Evolutionary conservation across 2,329 filamentous ascomycete genomes (phyloP), one percentile per base, ranked within the genome.

Genomic region (Neonectria punicea): DNA sequence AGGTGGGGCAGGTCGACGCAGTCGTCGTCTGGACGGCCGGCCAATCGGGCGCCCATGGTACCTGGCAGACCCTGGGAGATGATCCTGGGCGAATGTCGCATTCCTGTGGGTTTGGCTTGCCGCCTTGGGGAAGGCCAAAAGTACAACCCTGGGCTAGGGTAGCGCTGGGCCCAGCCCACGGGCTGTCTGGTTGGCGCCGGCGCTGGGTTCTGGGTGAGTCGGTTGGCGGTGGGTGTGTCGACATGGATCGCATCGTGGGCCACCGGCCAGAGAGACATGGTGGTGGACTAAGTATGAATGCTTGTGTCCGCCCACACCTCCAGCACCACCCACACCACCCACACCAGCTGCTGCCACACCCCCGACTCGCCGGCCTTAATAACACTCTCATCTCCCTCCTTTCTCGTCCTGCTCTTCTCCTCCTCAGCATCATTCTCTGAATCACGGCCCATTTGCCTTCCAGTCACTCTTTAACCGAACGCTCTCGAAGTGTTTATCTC

Each of bases 331-430:
- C 66, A 58, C 56, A 36, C 53, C 61, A 59, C 51, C 22, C 54
- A 46, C 54, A 53, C 54, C 55, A 53, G 46, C 60, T 28, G 25
- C 62, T 41, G 22, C 62, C 70, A 73, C 72, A 65, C 66, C 71
- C 73, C 71, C 69, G 70, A 70, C 67, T 67, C 61, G 53, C 28
- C 53, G 60, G 61, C 63, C 69, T 71, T 75, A 75, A 69, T 75
- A 75, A 75, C 53, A 63, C 67, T 67, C 69, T 67, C 69, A 61
- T 67, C 64, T 71, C 72, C 71, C 73, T 71, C 73, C 69, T 62
- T 60, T 65, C 30, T 22, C 58, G 49, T 62, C 25, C 49, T 66
- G 63, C 53, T 50, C 22, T 58, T 46, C 63, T 58, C 61, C 46
- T 65, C 64, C 36, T 39, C 41, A 54, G 43, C 63, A 58, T 54